These are phyloP conservation scores for Talaromyces wortmannii DNA, from an alignment of 495 filamentous ascomycete species.

Conservation along the genomic window DNA sequence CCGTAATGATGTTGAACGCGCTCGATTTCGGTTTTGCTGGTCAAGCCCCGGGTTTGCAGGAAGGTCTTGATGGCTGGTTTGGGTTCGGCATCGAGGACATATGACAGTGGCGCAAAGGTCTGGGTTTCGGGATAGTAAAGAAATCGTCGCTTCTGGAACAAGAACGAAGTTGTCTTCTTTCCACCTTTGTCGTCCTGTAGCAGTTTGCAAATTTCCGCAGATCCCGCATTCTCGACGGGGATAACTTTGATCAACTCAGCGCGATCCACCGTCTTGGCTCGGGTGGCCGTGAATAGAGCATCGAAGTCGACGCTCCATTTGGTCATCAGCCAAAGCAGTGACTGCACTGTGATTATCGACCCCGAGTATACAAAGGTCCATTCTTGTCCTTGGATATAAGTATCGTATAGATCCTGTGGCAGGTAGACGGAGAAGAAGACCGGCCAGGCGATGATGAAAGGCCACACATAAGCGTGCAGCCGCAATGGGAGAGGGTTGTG, in stretches of 20 bases:
- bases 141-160: constrained; percentile 98
- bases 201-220: constrained; percentile 80
- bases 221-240: constrained; percentile 81
- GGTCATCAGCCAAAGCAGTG: constrained; percentile 88
- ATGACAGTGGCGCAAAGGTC: constrained; percentile 73
- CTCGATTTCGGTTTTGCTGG: constrained; percentile 62
- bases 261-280: constrained; percentile 60
- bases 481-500: constrained; percentile 79
- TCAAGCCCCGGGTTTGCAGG: constrained; percentile 70
- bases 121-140: constrained; percentile 66
- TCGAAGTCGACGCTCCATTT: constrained; percentile 92
- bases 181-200: constrained; percentile 63
- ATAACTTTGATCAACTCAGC: constrained; percentile 93
- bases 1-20: constrained; percentile 88
- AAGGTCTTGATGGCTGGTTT: constrained; percentile 69
- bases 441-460: constrained; percentile 87
- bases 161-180: constrained; percentile 74
- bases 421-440: constrained; percentile 82
- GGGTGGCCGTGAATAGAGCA: constrained; percentile 72
- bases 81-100: constrained; percentile 78
- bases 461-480: constrained; percentile 85
- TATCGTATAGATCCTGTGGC: constrained; percentile 74
- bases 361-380: constrained; percentile 96
- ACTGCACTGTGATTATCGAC: constrained; percentile 78
- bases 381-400: constrained; percentile 79